Percentiles rank a stretch among this genome's conserved stretches.
These are phyloP conservation scores for Pochonia chlamydosporia DNA, from an alignment of 2,329 filamentous ascomycete genomes.

Conservation along the genomic window DNA sequence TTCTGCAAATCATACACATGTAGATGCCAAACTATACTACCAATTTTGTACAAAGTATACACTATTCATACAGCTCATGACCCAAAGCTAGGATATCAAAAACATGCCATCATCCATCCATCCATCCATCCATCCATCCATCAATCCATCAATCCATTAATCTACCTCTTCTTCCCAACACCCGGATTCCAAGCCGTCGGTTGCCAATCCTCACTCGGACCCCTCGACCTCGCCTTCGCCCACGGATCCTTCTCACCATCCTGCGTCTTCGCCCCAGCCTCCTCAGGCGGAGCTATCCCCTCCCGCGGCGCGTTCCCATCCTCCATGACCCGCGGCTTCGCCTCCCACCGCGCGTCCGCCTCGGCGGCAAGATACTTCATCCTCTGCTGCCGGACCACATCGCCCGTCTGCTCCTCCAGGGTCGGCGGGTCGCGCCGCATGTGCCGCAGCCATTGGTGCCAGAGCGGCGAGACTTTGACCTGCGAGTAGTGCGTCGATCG, in stretches of 20 bases:
- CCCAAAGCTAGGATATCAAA: background rate
- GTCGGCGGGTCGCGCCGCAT: conserved; percentile 49
- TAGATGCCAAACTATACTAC: background rate
- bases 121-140: no score
- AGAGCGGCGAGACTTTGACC: conserved; percentile 53
- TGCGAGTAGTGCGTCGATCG: conserved; percentile 46
- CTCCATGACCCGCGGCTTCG: conserved; percentile 47
- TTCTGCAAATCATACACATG: background rate
- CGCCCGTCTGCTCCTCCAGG: conserved; percentile 49
- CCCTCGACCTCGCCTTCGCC: conserved; percentile 40
- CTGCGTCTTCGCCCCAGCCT: no score
- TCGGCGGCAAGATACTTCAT: conserved; percentile 52
- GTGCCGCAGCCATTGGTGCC: conserved; percentile 66
- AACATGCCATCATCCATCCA: no score
- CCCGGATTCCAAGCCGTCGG: conserved; percentile 56
- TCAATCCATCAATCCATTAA: background rate
- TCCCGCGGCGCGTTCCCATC: conserved; percentile 14
- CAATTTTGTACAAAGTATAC: background rate
- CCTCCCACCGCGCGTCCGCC: conserved; percentile 59
- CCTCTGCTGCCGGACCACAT: conserved; percentile 45
- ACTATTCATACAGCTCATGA: background rate
- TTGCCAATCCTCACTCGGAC: conserved; percentile 61
- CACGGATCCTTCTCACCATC: conserved; percentile 60
- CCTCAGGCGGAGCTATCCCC: background rate
- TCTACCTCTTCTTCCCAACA: conserved; percentile 1